Evolutionary conservation across 2,329 filamentous ascomycete genomes (phyloP).

Genomic region (Cyphellophora europaea): DNA sequence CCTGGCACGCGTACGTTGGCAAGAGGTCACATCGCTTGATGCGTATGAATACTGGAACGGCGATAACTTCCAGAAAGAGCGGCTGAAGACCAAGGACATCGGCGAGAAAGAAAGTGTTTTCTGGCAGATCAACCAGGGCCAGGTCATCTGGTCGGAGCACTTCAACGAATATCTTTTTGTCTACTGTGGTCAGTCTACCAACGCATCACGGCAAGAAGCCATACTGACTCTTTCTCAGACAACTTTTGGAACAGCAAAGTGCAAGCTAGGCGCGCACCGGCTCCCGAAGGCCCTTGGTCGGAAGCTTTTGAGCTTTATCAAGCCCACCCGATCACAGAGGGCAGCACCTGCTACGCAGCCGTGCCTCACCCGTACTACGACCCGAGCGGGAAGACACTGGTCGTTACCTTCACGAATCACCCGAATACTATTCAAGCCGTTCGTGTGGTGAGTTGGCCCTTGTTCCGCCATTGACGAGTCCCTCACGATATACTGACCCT

Average conservation of each 20-base stretch:
- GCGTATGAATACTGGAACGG: slow-evolving; percentile 21
- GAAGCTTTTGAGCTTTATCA: slow-evolving; percentile 16
- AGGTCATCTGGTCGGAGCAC: slow-evolving; percentile 18
- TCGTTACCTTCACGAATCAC: slow-evolving; percentile 20
- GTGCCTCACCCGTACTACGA: slow-evolving; percentile 20
- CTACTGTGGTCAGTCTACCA: slow-evolving; percentile 16
- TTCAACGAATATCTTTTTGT: slow-evolving; percentile 19
- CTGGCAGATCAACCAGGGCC: slow-evolving; percentile 21
- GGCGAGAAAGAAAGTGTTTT: slow-evolving; percentile 19
- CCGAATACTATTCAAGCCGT: slow-evolving; percentile 20
- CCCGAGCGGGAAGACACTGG: slow-evolving; percentile 16
- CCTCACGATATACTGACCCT: too few species aligned
- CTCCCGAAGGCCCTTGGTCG: slow-evolving; percentile 20
- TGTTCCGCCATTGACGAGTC: too few species aligned
- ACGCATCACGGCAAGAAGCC: too few species aligned
- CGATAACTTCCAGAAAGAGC: slow-evolving; percentile 12
- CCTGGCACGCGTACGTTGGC: slow-evolving; percentile 11
- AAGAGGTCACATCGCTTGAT: slow-evolving; percentile 12
- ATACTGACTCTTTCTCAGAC: slow-evolving; percentile 10
- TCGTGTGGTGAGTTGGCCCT: slow-evolving; percentile 4
- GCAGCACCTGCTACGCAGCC: slow-evolving; percentile 17
- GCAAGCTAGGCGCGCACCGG: slow-evolving; percentile 11
- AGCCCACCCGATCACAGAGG: slow-evolving; percentile 12
- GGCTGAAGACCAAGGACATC: slow-evolving; percentile 7
- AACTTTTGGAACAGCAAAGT: slow-evolving; percentile 17